phyloP scores from a whole-genome alignment of 371 early-diverging fungal species.

The Mucor mucedo region DNA sequence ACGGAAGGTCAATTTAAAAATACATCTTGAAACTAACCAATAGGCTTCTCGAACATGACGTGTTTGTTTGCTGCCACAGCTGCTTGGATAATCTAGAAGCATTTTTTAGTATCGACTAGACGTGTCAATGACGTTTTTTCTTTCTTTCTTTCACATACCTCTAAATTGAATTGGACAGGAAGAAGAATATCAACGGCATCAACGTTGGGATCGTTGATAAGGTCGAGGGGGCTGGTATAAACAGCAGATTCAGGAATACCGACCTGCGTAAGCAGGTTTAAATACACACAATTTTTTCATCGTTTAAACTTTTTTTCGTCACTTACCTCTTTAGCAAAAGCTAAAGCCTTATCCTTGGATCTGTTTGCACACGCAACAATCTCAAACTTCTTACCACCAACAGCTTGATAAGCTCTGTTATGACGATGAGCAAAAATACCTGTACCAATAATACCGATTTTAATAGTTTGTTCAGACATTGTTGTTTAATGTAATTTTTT shows the following conservation, averaged over 20 bases:
- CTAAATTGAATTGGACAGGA: slow-evolving; percentile 50
- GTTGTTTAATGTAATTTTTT: background rate
- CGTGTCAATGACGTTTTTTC: background rate
- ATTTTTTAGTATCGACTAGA: background rate
- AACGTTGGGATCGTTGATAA: slow-evolving; percentile 50
- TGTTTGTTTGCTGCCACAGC: slow-evolving; percentile 52
- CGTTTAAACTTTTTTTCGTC: background rate
- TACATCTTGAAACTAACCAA: slow-evolving; percentile 32
- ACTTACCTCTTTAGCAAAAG: slow-evolving; percentile 51
- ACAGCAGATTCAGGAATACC: slow-evolving; percentile 50
- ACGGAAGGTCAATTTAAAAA: background rate
- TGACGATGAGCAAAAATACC: slow-evolving; percentile 60
- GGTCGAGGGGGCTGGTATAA: slow-evolving; percentile 42
- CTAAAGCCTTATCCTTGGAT: slow-evolving; percentile 53
- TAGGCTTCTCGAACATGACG: slow-evolving; percentile 56
- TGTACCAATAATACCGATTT: slow-evolving; percentile 56
- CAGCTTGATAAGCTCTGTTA: slow-evolving; percentile 43
- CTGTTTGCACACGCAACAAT: slow-evolving; percentile 57
- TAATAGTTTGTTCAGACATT: slow-evolving; percentile 37
- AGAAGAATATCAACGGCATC: slow-evolving; percentile 45
- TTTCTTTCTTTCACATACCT: slow-evolving; percentile 28
- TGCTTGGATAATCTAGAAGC: slow-evolving; percentile 42
- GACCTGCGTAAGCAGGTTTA: slow-evolving; percentile 28
- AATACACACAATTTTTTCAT: background rate
- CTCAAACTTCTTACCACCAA: slow-evolving; percentile 46